Evolutionary conservation across 73 alveolate species (phyloP).

Genomic region (Stentor roeselii): DNA sequence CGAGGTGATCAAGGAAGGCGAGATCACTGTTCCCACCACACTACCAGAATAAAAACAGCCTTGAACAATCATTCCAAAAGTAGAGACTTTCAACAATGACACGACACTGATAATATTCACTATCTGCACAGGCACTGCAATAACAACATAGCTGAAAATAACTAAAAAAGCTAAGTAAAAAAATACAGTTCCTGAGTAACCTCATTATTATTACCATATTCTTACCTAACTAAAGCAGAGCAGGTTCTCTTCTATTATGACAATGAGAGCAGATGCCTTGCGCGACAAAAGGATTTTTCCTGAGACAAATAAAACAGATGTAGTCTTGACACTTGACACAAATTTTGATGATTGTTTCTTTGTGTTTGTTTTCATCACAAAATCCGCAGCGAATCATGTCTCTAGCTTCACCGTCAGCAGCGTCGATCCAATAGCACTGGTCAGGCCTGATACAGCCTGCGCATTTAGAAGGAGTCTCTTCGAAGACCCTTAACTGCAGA

Average conservation of each 20-base stretch:
- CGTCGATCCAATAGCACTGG: background rate
- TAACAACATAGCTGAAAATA: too few species aligned
- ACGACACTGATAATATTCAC: too few species aligned
- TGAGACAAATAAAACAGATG: background rate
- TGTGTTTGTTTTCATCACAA: background rate
- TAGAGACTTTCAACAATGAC: too few species aligned
- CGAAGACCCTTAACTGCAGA: background rate
- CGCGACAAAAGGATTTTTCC: background rate
- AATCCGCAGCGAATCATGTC: background rate
- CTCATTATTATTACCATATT: background rate
- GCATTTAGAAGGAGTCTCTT: background rate
- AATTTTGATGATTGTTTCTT: background rate
- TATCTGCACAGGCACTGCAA: too few species aligned
- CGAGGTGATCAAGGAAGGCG: background rate
- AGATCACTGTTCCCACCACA: background rate
- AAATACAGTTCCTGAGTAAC: background rate
- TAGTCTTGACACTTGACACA: background rate
- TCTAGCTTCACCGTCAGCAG: background rate
- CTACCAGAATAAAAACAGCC: constrained; percentile 1
- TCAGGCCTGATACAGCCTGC: background rate
- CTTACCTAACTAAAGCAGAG: background rate
- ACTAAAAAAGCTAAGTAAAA: background rate
- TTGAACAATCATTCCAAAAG: background rate
- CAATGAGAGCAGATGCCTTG: background rate
- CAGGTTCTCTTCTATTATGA: background rate